Percentiles rank a stretch among this genome's conserved stretches.
These are phyloP conservation scores for Fragaria vesca DNA, from an alignment of 306 rosid genomes.

Conservation along the genomic window DNA sequence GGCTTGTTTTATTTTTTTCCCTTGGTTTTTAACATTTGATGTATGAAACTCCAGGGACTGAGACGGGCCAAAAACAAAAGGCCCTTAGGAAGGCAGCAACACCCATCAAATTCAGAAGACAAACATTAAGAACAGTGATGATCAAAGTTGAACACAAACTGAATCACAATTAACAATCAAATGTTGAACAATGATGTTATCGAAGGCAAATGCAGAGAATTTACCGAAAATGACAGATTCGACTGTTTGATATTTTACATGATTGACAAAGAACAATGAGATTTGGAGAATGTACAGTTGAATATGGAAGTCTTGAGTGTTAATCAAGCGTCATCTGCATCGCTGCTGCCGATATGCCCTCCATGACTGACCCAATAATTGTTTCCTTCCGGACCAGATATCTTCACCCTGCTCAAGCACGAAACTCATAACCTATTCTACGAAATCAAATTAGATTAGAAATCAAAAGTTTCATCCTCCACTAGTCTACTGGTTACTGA, in stretches of 20 bases:
- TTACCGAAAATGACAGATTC: conserved; percentile 32
- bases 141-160: conserved; percentile 22
- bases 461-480: conserved; percentile 26
- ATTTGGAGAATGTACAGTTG: conserved; percentile 58
- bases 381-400: conserved; percentile 78
- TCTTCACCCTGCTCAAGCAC: conserved; percentile 58
- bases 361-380: conserved; percentile 66
- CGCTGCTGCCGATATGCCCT: conserved; percentile 74
- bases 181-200: conserved; percentile 30
- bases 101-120: background rate
- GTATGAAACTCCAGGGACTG: background rate
- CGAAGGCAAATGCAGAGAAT: conserved; percentile 24
- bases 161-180: conserved; percentile 31
- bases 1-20: background rate
- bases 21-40: background rate
- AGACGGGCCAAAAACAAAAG: background rate
- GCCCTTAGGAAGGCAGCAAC: background rate
- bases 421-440: conserved; percentile 33
- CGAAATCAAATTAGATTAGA: conserved; percentile 8
- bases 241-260: conserved; percentile 26
- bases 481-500: conserved; percentile 45
- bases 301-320: conserved; percentile 16
- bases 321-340: conserved; percentile 70
- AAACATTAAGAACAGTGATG: background rate
- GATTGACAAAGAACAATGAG: conserved; percentile 34